A percentile compares a stretch with the other conserved stretches of the same genome.
These are phyloP conservation scores for Leishmania tarentolae DNA, from an alignment of 208 protist genomes.

Conservation along the genomic window DNA sequence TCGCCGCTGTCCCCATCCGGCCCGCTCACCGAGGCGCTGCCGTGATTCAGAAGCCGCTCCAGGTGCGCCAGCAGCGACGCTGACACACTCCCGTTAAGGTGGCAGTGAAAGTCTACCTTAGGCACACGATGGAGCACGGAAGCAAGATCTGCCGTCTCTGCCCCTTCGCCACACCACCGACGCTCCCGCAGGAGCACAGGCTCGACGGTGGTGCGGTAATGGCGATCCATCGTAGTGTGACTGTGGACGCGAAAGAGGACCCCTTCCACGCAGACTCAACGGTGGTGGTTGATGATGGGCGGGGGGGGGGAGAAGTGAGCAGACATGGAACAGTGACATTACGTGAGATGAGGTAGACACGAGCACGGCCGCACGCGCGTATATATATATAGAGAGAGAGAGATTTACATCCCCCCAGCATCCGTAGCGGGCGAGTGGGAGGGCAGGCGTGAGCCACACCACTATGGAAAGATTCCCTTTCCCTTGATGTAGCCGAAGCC, in stretches of 20 bases:
- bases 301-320: background rate
- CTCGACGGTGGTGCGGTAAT: conserved; percentile 9
- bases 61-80: conserved; percentile 51
- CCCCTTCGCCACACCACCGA: background rate
- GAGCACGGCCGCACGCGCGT: background rate
- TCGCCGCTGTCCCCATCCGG: background rate
- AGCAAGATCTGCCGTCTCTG: conserved; percentile 6
- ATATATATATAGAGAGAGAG: background rate
- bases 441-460: too few species aligned
- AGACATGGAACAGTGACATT: background rate
- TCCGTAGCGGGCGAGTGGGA: too few species aligned
- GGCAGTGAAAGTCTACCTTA: conserved; percentile 77
- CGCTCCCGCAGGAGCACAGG: background rate
- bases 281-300: background rate
- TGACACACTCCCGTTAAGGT: conserved; percentile 83
- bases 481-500: too few species aligned
- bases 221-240: conserved; percentile 6
- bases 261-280: background rate
- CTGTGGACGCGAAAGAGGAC: background rate
- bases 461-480: too few species aligned
- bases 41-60: conserved; percentile 32
- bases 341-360: background rate
- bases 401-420: too few species aligned
- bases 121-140: conserved; percentile 34
- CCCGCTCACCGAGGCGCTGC: conserved; percentile 1